Percentiles rank a stretch among this genome's conserved stretches.
These are phyloP conservation scores for Apophysomyces variabilis DNA, from an alignment of 371 early-diverging fungal species.

Conservation along the genomic window DNA sequence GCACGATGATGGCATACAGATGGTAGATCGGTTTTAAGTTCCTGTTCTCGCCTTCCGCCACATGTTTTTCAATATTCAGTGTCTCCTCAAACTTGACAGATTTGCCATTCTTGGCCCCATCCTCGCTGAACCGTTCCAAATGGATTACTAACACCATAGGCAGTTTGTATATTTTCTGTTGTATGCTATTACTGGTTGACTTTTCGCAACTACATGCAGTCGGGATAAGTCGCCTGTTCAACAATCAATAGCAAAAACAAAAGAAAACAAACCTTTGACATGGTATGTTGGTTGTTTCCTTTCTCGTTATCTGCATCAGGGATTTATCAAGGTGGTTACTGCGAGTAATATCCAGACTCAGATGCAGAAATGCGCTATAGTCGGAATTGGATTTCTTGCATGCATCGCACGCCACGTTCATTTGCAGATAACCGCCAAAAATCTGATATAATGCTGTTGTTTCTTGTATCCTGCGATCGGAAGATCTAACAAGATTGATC, in stretches of 20 bases:
- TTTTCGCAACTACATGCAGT: conserved; percentile 49
- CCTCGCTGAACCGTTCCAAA: conserved; percentile 78
- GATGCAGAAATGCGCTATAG: conserved; percentile 72
- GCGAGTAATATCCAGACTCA: conserved; percentile 74
- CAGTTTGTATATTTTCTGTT: conserved; percentile 68
- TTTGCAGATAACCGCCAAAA: conserved; percentile 84
- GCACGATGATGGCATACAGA: conserved; percentile 80
- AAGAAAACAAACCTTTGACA: conserved; percentile 33
- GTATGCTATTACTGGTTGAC: conserved; percentile 62
- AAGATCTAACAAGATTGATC: conserved; percentile 43
- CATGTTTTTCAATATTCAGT: conserved; percentile 40
- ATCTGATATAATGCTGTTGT: conserved; percentile 81
- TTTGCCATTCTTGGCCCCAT: conserved; percentile 59
- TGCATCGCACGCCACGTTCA: conserved; percentile 67
- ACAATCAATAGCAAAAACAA: not conserved
- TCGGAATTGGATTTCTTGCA: conserved; percentile 72
- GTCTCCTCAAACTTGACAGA: conserved; percentile 49
- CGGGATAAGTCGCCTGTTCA: no score
- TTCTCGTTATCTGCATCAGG: conserved; percentile 27
- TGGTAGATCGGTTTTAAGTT: conserved; percentile 49
- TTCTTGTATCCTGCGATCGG: conserved; percentile 67
- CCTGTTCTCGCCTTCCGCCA: conserved; percentile 42
- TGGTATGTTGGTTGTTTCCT: conserved; percentile 17
- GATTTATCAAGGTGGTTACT: conserved; percentile 62
- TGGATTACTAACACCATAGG: conserved; percentile 78